phyloP scores from a whole-genome alignment of 2,329 filamentous ascomycete species.

The Acrodontium crateriforme region DNA sequence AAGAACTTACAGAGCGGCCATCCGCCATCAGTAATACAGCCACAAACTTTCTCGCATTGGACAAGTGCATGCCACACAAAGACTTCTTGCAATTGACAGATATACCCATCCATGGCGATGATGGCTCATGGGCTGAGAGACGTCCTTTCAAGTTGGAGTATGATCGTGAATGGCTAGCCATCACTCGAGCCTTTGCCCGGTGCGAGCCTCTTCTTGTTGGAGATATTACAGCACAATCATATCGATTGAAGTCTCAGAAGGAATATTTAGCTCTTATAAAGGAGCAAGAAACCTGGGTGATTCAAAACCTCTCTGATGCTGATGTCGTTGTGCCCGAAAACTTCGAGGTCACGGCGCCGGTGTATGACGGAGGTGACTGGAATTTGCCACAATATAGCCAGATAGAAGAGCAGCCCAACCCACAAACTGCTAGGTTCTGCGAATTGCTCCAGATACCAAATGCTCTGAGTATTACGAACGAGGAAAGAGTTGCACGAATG shows the following conservation, averaged over 20 bases:
- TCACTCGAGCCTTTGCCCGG: constrained; percentile 65
- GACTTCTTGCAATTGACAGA: constrained; percentile 73
- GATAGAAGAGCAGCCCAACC: constrained; percentile 63
- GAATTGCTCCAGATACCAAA: constrained; percentile 63
- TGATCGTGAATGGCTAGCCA: constrained; percentile 90
- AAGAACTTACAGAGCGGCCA: constrained; percentile 50
- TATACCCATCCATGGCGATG: constrained; percentile 27
- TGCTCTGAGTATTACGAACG: constrained; percentile 56
- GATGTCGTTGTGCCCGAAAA: constrained; percentile 56
- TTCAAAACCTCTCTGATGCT: constrained; percentile 46
- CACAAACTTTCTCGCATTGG: constrained; percentile 76
- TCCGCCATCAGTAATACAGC: constrained; percentile 60
- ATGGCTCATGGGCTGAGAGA: constrained; percentile 9
- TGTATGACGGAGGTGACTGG: constrained; percentile 37
- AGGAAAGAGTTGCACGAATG: constrained; percentile 51
- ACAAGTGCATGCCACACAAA: constrained; percentile 72
- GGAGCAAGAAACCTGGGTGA: constrained; percentile 62
- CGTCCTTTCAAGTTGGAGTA: constrained; percentile 55
- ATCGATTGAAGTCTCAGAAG: constrained; percentile 41
- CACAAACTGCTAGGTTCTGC: constrained; percentile 75
- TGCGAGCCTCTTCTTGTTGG: constrained; percentile 47
- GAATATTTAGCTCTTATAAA: constrained; percentile 44
- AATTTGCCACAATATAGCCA: constrained; percentile 14
- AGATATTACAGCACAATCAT: constrained; percentile 38
- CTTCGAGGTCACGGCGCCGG: constrained; percentile 62